Evolutionary conservation across 2,329 filamentous ascomycete genomes (phyloP), one percentile per base, ranked within the genome.

Genomic region (Cordyceps farinosa): DNA sequence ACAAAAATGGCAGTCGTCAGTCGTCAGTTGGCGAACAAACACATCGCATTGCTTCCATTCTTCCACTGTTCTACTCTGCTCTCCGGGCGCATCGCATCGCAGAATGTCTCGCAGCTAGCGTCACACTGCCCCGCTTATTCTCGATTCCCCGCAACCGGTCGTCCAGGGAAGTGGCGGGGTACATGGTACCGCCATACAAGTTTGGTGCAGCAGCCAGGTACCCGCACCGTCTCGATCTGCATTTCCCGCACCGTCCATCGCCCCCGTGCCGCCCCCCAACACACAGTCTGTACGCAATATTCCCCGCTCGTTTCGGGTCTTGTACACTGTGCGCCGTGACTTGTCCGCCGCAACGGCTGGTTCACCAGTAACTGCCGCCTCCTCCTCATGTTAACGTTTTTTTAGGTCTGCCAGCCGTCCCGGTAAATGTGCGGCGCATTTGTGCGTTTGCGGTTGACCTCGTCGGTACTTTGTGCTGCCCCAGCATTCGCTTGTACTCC

Each of bases 121-220:
- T 59, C 44, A 15, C 34, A 40, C 30, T 9, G 6, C 27, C 34
- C 57, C 45, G 27, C 57, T 30, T 34, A 44, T 52, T 52, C 13
- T 60, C 57, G 57, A 60, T 60, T 51, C 57, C 57, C 57, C 57
- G 57, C 57, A 60, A 60, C 57, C 57, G 47, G 57, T 30, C 27
- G 9, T 6, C 44, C 45, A 40, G 22, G n/a, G n/a, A 34, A 34
- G 13, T 11, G 15, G 17, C 30, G n/a, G 22, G 47, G 57, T 60
- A 60, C 58, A 53, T 8, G 38, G 40, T 54, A 36, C 30, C 22
- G 32, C 8, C 38, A 52, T 50, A 50, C 22, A 59, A 29, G n/a
- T 17, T 9, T 38, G 17, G 6, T 27, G 22, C 9, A 17, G 1
- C 9, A 11, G 13, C 17, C 13, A 54, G n/a, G 51, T 62, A 56